Evolutionary conservation across 169 alveolate genomes (phyloP).

Genomic region (Plasmodium sp.): DNA sequence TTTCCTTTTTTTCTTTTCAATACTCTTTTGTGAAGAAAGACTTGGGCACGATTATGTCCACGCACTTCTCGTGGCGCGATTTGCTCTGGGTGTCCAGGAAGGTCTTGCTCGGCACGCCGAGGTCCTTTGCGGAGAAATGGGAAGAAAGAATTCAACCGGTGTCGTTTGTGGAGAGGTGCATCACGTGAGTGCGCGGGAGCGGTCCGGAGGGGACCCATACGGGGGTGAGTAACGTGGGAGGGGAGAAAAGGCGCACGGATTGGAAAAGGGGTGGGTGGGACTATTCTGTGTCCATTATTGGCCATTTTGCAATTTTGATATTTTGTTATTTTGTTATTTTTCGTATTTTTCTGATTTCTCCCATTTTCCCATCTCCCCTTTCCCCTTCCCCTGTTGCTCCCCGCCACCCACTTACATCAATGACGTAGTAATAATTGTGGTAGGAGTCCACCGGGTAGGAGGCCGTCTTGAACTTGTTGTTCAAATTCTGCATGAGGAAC

Average conservation of each 20-base stretch:
- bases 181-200: not conserved
- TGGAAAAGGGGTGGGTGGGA: not conserved
- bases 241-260: not conserved
- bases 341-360: not conserved
- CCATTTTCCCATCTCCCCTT: not conserved
- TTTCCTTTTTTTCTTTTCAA: not conserved
- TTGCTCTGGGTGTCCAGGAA: conserved; percentile 34
- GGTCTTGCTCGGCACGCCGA: conserved; percentile 46
- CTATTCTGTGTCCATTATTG: not conserved
- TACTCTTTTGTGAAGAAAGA: conserved; percentile 34
- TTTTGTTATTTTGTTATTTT: not conserved
- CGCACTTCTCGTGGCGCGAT: conserved; percentile 9
- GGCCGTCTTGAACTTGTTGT: conserved; percentile 79
- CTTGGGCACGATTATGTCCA: conserved; percentile 25
- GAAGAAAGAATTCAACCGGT: not conserved
- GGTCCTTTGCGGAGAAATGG: conserved; percentile 26
- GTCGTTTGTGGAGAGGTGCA: not conserved
- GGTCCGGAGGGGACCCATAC: not conserved
- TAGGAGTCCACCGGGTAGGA: conserved; percentile 80
- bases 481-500: conserved; percentile 80
- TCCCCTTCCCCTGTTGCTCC: not conserved
- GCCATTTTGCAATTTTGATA: not conserved
- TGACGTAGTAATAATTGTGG: conserved; percentile 82
- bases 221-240: not conserved
- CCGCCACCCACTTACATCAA: conserved; percentile 73